Percentiles rank a stretch among this genome's conserved stretches.
Conservation (phyloP, 2,329 filamentous ascomycete genomes). For the Neofusicoccum sp. region DNA sequence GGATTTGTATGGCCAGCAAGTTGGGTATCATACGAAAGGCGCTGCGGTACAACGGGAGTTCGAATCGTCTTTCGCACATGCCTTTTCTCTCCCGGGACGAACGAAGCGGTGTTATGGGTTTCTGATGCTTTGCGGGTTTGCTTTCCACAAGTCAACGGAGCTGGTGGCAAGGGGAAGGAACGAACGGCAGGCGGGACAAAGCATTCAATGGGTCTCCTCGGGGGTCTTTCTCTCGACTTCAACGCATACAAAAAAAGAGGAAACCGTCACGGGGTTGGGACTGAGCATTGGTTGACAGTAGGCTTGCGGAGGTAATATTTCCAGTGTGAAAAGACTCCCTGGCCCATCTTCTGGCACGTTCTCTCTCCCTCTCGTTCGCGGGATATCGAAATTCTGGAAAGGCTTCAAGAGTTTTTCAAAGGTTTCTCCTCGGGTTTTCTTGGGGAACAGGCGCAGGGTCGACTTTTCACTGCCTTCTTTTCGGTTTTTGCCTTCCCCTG, state of each 20-base stretch:
- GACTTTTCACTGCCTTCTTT: slow-evolving; percentile 4
- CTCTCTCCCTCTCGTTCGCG: not conserved
- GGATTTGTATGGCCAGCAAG: slow-evolving; percentile 5
- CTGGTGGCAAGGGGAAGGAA: not conserved
- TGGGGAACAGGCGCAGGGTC: not conserved
- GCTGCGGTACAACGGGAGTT: slow-evolving; percentile 12
- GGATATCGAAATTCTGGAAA: not conserved
- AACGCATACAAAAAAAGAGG: not conserved
- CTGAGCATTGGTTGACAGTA: not conserved
- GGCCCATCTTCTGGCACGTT: not conserved
- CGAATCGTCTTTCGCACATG: slow-evolving; percentile 9
- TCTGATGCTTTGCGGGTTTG: slow-evolving; percentile 12
- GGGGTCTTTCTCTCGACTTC: not conserved
- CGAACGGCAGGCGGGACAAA: slow-evolving; percentile 3
- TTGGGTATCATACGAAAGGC: slow-evolving; percentile 16
- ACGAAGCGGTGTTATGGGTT: slow-evolving; percentile 11
- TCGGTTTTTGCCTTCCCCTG: slow-evolving; percentile 4
- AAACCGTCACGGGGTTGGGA: not conserved
- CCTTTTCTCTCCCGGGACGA: not conserved
- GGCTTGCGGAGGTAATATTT: not conserved
- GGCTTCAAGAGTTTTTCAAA: not conserved
- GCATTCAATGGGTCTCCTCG: slow-evolving; percentile 5
- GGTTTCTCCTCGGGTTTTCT: not conserved
- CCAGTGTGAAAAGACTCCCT: not conserved
- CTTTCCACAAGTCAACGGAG: slow-evolving; percentile 3